Base-by-base conservation (phyloP, 768 basidiomycete genomes). In the Mycena metata region DNA sequence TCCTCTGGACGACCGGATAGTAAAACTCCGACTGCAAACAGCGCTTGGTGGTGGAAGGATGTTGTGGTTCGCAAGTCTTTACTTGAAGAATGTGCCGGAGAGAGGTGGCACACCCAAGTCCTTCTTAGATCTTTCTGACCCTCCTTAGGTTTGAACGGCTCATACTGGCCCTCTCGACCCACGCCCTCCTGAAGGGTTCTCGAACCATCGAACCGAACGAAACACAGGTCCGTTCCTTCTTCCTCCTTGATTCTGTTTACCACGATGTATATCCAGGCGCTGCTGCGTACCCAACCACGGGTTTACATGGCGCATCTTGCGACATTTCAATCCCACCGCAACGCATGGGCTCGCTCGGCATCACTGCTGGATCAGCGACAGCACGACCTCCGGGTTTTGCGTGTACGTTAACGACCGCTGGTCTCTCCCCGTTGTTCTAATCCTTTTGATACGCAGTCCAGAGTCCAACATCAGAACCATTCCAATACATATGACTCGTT, bases 1-100 rank as follows among this genome's bases (percentile, higher is more conserved):
- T 81, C 78, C 58, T 75, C 80, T 30, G 16, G 16, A 30, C 70
- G 54, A 39, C 58, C 71, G 15, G 64, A 47, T 26, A 58, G 46
- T 52, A 30, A 35, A n/a, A 6, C 66, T 56, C 15, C 64, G 12
- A 58, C 66, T 17, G 24, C 35, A 26, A 33, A 21, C 7, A 67
- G 52, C 13, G 55, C 69, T 42, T 83, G 80, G 83, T 89, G 88
- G 88, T 89, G 88, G 88, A 86, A 82, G 73, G 85, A 87, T 57
- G 82, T 88, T 3, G 79, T 87, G 5, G 86, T 88, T 5, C 81
- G 88, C 33, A 88, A 85, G 70, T 88, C 88, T 10, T 69, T 88
- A 26, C 72, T 89, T 30, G 88, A 89, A 65, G 87, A 89, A 69
- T 89, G 86, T 69, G 72, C 78, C 26, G 86, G 88, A 24, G 84